A percentile compares a stretch with the other conserved stretches of the same genome.
Evolutionary conservation across 192 early-diverging fungal genomes (phyloP).

Genomic region (Backusella parvicylindrica): DNA sequence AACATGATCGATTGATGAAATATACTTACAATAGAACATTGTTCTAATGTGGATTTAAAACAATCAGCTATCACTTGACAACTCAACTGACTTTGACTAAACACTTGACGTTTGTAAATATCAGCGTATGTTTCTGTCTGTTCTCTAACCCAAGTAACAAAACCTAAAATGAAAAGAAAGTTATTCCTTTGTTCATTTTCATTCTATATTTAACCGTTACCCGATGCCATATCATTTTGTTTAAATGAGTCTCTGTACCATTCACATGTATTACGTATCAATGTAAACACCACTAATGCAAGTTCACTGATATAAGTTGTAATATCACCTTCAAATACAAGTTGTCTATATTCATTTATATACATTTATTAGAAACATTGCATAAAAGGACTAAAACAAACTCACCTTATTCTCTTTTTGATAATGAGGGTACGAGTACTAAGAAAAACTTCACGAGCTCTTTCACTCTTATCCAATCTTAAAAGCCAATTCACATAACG

Average conservation of each 20-base stretch:
- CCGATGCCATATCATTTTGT: constrained; percentile 85
- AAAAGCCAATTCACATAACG: constrained; percentile 78
- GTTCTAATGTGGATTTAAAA: constrained; percentile 69
- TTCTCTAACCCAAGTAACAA: constrained; percentile 88
- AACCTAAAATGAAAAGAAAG: constrained; percentile 44
- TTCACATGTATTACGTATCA: constrained; percentile 93
- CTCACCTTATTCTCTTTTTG: constrained; percentile 66
- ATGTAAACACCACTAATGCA: constrained; percentile 82
- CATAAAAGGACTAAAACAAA: neutral
- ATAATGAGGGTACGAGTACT: constrained; percentile 73
- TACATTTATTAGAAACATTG: neutral
- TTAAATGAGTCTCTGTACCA: constrained; percentile 93
- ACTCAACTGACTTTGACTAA: constrained; percentile 66
- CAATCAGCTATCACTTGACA: constrained; percentile 86
- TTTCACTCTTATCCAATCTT: constrained; percentile 69
- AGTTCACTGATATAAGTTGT: constrained; percentile 81
- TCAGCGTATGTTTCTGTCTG: constrained; percentile 83
- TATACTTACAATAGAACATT: constrained; percentile 63
- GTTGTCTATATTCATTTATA: constrained; percentile 50
- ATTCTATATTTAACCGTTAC: constrained; percentile 29
- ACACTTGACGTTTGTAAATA: constrained; percentile 89
- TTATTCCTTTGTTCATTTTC: neutral
- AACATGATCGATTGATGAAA: neutral
- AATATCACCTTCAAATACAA: constrained; percentile 89
- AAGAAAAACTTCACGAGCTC: constrained; percentile 87